Evolutionary conservation across 345 rosid genomes (phyloP).

Genomic region (Hibiscus trionum): DNA sequence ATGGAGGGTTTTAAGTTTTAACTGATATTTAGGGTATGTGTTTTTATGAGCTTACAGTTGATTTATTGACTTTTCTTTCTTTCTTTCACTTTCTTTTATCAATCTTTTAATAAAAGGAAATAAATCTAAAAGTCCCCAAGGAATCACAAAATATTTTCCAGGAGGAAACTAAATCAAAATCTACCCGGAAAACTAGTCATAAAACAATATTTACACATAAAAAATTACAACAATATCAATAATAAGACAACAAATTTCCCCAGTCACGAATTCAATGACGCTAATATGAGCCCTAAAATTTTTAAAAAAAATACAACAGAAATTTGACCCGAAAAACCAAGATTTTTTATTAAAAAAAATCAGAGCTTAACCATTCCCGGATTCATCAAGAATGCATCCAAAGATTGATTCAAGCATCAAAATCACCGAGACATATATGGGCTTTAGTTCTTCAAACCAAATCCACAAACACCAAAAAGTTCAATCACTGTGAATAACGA

Average conservation of each 20-base stretch:
- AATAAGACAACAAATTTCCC: not conserved
- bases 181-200: conserved; percentile 5
- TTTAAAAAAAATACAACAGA: not conserved
- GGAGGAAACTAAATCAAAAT: conserved; percentile 22
- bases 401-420: conserved; percentile 10
- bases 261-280: not conserved
- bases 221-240: conserved; percentile 3
- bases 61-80: not conserved
- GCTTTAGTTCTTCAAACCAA: conserved; percentile 2
- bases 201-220: conserved; percentile 31
- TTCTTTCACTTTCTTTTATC: not conserved
- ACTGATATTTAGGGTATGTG: conserved; percentile 10
- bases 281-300: not conserved
- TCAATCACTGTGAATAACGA: not conserved
- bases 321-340: not conserved
- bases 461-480: not conserved
- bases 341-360: not conserved
- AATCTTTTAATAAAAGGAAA: conserved; percentile 7
- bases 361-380: conserved; percentile 29
- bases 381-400: conserved; percentile 35
- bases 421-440: not conserved
- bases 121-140: conserved; percentile 34
- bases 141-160: conserved; percentile 31
- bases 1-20: conserved; percentile 29
- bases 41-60: not conserved